phyloP scores from a whole-genome alignment of 768 basidiomycete species.

The Rhizopogon sp. region DNA sequence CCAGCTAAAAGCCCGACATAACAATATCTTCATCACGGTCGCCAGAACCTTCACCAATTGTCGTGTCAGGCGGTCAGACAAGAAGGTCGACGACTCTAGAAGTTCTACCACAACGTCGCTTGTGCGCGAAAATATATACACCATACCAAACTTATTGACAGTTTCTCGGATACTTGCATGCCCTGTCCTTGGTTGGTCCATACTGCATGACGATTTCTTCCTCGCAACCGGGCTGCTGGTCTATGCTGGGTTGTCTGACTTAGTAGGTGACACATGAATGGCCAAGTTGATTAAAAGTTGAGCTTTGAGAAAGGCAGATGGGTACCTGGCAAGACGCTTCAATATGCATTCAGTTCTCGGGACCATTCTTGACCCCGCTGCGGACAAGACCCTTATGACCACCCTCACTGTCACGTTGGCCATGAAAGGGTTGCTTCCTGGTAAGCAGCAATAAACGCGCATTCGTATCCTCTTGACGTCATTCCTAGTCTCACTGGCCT shows the following conservation, averaged over 20 bases:
- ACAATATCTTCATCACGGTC: background rate
- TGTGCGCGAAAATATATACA: conserved; percentile 87
- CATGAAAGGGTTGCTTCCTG: conserved; percentile 76
- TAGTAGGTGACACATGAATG: conserved; percentile 47
- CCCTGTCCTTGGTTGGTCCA: conserved; percentile 88
- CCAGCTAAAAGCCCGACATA: background rate
- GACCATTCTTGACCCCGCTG: conserved; percentile 93
- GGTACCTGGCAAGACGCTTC: conserved; percentile 82
- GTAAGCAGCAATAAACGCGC: conserved; percentile 37
- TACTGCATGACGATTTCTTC: conserved; percentile 74
- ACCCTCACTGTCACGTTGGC: conserved; percentile 86
- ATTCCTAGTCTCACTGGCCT: conserved; percentile 73
- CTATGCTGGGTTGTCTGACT: conserved; percentile 90
- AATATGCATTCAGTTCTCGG: conserved; percentile 91
- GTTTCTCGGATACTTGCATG: conserved; percentile 83
- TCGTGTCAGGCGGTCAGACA: conserved; percentile 2
- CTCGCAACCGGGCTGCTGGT: conserved; percentile 80
- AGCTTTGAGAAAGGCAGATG: conserved; percentile 64
- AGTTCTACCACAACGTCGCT: conserved; percentile 22
- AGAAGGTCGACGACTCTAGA: conserved; percentile 1
- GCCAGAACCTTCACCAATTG: background rate
- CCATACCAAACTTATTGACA: conserved; percentile 88
- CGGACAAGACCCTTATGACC: conserved; percentile 94
- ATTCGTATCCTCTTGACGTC: background rate
- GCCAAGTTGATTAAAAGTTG: conserved; percentile 4